phyloP scores from a whole-genome alignment of 2,329 filamentous ascomycete genomes.

The Myriosclerotinia curreyana region DNA sequence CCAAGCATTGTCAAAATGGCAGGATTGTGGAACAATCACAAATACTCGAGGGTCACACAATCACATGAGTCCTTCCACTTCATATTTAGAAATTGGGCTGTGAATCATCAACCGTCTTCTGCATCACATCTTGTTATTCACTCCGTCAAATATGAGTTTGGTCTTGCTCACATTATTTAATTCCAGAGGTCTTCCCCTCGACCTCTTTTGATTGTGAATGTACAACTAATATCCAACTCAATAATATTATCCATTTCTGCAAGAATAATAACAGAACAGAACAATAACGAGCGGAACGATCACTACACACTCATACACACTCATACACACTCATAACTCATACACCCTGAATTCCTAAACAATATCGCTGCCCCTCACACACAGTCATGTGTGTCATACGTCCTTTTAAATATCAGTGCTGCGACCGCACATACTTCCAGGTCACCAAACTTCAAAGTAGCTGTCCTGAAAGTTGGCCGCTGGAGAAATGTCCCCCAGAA shows the following conservation, averaged over 20 bases:
- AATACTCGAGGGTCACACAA: not conserved
- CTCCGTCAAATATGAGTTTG: slow-evolving; percentile 6
- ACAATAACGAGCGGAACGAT: not conserved
- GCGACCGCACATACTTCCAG: slow-evolving; percentile 32
- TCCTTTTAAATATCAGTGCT: slow-evolving; percentile 33
- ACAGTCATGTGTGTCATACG: slow-evolving; percentile 34
- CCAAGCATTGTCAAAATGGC: not conserved
- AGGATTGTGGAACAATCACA: slow-evolving; percentile 12
- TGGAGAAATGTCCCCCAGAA: slow-evolving; percentile 33
- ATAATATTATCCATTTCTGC: not conserved
- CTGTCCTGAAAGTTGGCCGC: slow-evolving; percentile 34
- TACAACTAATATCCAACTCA: slow-evolving; percentile 1
- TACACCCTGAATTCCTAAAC: not conserved
- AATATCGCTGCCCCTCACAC: not conserved
- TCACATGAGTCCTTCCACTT: slow-evolving; percentile 12
- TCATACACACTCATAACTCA: not conserved
- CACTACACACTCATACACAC: not conserved
- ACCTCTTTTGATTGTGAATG: slow-evolving; percentile 1
- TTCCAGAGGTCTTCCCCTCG: not conserved
- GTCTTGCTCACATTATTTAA: slow-evolving; percentile 17
- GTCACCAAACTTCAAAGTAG: slow-evolving; percentile 26
- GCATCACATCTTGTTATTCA: slow-evolving; percentile 13
- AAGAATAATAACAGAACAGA: not conserved
- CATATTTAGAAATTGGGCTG: not conserved
- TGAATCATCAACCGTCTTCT: slow-evolving; percentile 20